Evolutionary conservation across 495 filamentous ascomycete genomes (phyloP).

Genomic region (Cercophora newfieldiana): DNA sequence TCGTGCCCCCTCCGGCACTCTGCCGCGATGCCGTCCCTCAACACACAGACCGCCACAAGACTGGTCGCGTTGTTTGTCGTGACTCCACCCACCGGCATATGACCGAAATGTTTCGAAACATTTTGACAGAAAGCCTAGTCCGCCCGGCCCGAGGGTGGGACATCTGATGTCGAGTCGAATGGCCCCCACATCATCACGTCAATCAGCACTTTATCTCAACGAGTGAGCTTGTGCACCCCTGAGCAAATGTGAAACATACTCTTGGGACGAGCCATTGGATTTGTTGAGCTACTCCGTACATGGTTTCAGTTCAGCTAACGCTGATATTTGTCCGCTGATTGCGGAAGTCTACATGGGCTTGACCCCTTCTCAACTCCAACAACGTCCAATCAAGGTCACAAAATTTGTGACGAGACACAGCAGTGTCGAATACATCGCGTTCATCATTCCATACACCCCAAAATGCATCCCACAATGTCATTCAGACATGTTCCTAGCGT

Average conservation of each 20-base stretch:
- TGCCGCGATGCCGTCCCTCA: neutral
- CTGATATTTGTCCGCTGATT: neutral
- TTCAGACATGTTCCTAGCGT: too few species aligned
- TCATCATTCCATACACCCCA: too few species aligned
- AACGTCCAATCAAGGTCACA: too few species aligned
- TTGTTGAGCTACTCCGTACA: neutral
- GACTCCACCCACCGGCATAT: neutral
- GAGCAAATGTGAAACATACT: neutral
- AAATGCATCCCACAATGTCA: too few species aligned
- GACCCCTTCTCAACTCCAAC: too few species aligned
- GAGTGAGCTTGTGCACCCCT: neutral
- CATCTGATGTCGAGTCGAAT: neutral
- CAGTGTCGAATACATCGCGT: too few species aligned
- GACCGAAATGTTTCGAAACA: constrained; percentile 21
- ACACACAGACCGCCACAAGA: too few species aligned
- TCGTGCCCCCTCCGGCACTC: neutral
- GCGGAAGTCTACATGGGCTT: neutral
- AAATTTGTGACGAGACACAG: too few species aligned
- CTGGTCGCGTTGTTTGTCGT: neutral
- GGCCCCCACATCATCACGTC: neutral
- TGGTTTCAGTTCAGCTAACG: neutral
- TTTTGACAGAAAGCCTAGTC: neutral
- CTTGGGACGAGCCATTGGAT: neutral
- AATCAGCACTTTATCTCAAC: neutral
- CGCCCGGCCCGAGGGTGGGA: neutral